A percentile compares a stretch with the other conserved stretches of the same genome.
These are phyloP conservation scores for Colletotrichum truncatum DNA, from an alignment of 2,329 filamentous ascomycete species.

Conservation along the genomic window DNA sequence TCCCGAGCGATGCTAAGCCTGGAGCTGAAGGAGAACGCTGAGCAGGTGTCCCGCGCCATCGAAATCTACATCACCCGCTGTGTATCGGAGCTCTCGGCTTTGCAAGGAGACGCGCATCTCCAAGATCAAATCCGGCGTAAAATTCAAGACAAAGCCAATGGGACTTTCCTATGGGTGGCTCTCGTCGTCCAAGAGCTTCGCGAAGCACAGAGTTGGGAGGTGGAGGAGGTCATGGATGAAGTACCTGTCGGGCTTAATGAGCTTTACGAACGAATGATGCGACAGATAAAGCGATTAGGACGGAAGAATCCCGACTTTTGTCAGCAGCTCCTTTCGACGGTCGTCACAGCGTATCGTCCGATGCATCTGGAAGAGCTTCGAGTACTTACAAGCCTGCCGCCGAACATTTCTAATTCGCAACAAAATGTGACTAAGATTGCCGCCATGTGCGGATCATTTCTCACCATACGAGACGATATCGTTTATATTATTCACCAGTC, in stretches of 20 bases:
- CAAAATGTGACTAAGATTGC: background rate
- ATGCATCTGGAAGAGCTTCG: constrained; percentile 41
- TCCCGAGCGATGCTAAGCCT: constrained; percentile 39
- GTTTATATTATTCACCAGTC: constrained; percentile 54
- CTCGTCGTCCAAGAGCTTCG: constrained; percentile 30
- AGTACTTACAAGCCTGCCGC: constrained; percentile 35
- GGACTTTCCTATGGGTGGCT: constrained; percentile 51
- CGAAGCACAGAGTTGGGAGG: background rate
- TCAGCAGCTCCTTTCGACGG: no score
- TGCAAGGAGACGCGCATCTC: background rate
- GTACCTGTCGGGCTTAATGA: constrained; percentile 45
- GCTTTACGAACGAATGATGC: no score
- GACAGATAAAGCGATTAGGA: no score
- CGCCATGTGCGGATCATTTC: constrained; percentile 26
- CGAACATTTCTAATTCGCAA: background rate
- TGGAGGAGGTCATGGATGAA: background rate
- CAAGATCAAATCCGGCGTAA: constrained; percentile 31
- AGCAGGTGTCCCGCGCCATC: no score
- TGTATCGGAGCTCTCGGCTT: no score
- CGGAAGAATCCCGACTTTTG: no score
- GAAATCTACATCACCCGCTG: constrained; percentile 43
- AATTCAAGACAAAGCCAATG: constrained; percentile 43
- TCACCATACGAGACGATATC: constrained; percentile 40
- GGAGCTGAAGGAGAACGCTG: constrained; percentile 46
- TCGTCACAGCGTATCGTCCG: constrained; percentile 47